phyloP scores from a whole-genome alignment of 1,284 basidiomycete species.

The Ceratobasidium sp. region DNA sequence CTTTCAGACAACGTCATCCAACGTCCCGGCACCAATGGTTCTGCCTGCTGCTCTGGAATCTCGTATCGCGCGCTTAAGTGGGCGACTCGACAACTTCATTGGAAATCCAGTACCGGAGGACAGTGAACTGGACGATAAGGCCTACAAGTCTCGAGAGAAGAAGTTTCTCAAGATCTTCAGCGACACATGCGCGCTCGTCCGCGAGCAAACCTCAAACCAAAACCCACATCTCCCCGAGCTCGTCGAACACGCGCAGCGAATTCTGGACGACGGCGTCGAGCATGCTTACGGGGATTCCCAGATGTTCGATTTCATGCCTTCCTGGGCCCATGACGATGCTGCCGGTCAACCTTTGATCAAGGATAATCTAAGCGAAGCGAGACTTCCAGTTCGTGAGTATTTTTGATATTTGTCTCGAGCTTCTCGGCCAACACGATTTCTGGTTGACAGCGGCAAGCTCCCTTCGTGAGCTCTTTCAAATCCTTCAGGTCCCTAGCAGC shows the following conservation, averaged over 20 bases:
- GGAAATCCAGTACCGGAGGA: neutral
- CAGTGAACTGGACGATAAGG: neutral
- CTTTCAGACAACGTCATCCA: neutral
- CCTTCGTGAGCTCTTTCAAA: no score
- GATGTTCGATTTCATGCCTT: conserved; percentile 36
- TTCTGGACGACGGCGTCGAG: conserved; percentile 4
- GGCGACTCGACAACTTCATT: neutral
- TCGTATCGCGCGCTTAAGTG: neutral
- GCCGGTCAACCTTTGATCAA: conserved; percentile 7
- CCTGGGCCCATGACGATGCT: conserved; percentile 26
- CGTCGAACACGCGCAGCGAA: neutral
- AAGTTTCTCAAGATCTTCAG: conserved; percentile 4
- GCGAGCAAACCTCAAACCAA: neutral
- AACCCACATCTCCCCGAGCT: conserved; percentile 12
- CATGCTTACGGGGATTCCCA: neutral
- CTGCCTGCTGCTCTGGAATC: neutral
- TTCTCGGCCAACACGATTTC: no score
- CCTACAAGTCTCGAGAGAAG: neutral
- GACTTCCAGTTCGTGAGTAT: no score
- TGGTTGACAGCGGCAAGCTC: no score
- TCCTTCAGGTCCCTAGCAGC: no score
- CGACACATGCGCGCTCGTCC: conserved; percentile 26
- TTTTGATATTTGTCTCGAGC: no score
- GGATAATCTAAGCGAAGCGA: neutral
- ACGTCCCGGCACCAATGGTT: neutral